Percentiles rank a stretch among this genome's conserved stretches.
These are phyloP conservation scores for Paraconiothyrium sp. DNA, from an alignment of 2,329 filamentous ascomycete species.

Conservation along the genomic window DNA sequence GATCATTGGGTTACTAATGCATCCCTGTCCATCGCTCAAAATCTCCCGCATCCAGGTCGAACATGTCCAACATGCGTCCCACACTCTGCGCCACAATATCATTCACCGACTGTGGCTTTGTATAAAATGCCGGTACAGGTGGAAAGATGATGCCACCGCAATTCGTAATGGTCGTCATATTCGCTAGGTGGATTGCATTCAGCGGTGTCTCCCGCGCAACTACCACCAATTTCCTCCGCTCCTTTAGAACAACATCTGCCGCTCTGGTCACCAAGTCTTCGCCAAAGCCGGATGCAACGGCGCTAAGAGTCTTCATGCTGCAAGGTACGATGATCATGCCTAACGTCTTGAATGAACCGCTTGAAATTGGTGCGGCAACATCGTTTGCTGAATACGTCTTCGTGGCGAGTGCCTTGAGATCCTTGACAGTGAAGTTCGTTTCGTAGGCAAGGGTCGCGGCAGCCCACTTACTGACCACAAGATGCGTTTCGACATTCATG, in stretches of 20 bases:
- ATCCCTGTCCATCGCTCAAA: no score
- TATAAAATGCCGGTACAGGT: slow-evolving; percentile 28
- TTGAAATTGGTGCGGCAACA: no score
- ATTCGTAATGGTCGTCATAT: slow-evolving; percentile 47
- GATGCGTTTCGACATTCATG: neutral
- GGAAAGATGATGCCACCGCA: slow-evolving; percentile 23
- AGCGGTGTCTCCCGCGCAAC: slow-evolving; percentile 43
- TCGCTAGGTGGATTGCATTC: neutral
- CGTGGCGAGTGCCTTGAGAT: no score
- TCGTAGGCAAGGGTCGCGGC: no score
- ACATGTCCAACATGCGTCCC: slow-evolving; percentile 57
- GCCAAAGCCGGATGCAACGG: slow-evolving; percentile 53
- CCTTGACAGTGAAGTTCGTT: no score
- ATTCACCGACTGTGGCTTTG: slow-evolving; percentile 20
- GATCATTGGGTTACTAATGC: no score
- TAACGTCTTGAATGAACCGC: no score
- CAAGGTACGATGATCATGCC: slow-evolving; percentile 45
- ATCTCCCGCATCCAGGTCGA: neutral
- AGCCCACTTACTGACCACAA: no score
- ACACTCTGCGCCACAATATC: slow-evolving; percentile 54
- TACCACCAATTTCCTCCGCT: slow-evolving; percentile 53
- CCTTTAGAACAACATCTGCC: slow-evolving; percentile 60
- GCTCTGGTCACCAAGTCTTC: slow-evolving; percentile 59
- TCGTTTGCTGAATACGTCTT: no score
- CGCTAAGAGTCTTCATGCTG: slow-evolving; percentile 60